A percentile compares a stretch with the other conserved stretches of the same genome.
Conservation (phyloP, 2,329 filamentous ascomycete species). For the Colletotrichum tabaci region DNA sequence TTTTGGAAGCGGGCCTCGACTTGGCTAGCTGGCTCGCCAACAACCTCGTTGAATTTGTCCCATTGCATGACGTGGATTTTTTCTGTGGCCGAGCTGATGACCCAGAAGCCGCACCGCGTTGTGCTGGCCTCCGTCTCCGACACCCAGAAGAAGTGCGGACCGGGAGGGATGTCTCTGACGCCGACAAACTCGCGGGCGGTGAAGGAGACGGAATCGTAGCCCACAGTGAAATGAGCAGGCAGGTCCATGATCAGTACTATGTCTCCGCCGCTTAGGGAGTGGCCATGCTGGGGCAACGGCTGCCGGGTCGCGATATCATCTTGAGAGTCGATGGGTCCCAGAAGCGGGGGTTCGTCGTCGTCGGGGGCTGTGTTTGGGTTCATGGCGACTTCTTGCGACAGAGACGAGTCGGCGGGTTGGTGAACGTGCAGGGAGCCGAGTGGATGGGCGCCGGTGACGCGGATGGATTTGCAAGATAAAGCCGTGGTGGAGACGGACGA, state of each 20-base stretch:
- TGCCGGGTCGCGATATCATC: constrained; percentile 31
- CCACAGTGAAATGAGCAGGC: constrained; percentile 66
- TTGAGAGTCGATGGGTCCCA: constrained; percentile 45
- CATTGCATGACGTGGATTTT: constrained; percentile 66
- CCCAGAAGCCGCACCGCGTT: constrained; percentile 71
- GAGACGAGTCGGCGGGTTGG: constrained; percentile 45
- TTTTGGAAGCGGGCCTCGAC: constrained; percentile 63
- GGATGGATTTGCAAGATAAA: constrained; percentile 52
- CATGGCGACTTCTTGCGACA: constrained; percentile 39
- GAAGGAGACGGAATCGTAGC: constrained; percentile 67
- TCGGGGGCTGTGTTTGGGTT: constrained; percentile 42
- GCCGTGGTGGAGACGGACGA: constrained; percentile 52
- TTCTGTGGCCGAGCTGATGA: constrained; percentile 56
- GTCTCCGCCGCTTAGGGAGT: constrained; percentile 60
- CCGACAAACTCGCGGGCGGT: constrained; percentile 65
- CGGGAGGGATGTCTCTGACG: constrained; percentile 68
- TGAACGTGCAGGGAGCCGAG: constrained; percentile 60
- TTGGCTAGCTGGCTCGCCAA: constrained; percentile 62
- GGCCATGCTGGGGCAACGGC: constrained; percentile 33
- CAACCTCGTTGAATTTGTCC: constrained; percentile 69
- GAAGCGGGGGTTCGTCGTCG: constrained; percentile 50
- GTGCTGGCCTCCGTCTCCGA: constrained; percentile 64
- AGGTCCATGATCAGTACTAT: constrained; percentile 68
- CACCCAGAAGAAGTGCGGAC: constrained; percentile 73
- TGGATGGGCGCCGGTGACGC: constrained; percentile 57